Percentiles rank a stretch among this genome's conserved stretches.
phyloP scores from a whole-genome alignment of 1,284 basidiomycete genomes.

The Xerocomus nothofagi region DNA sequence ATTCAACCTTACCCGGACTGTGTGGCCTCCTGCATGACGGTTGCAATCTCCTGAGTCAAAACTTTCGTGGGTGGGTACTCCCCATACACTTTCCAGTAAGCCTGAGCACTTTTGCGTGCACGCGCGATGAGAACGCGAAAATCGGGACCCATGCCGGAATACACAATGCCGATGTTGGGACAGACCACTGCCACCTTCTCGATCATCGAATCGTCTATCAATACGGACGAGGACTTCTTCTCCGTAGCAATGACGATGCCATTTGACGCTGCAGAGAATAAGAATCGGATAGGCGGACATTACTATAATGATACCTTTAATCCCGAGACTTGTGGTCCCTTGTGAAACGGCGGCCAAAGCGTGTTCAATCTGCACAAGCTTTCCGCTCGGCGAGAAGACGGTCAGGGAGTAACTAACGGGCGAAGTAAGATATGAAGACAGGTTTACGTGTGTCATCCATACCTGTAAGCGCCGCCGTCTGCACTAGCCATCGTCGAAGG shows the following conservation, averaged over 20 bases:
- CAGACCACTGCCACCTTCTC: slow-evolving; percentile 97
- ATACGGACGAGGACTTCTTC: slow-evolving; percentile 96
- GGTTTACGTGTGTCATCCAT: slow-evolving; percentile 18
- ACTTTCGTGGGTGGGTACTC: slow-evolving; percentile 99
- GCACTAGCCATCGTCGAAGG: slow-evolving; percentile 58
- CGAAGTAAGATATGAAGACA: slow-evolving; percentile 21
- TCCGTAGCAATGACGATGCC: slow-evolving; percentile 99
- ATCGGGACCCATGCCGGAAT: slow-evolving; percentile 99
- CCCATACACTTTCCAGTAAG: slow-evolving; percentile 99
- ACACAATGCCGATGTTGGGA: slow-evolving; percentile 99
- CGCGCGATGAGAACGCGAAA: slow-evolving; percentile 92
- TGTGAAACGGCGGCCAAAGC: slow-evolving; percentile 96
- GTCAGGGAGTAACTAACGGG: slow-evolving; percentile 90
- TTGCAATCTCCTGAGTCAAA: slow-evolving; percentile 96
- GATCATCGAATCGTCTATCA: slow-evolving; percentile 96
- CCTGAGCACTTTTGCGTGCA: slow-evolving; percentile 96
- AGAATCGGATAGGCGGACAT: slow-evolving; percentile 19
- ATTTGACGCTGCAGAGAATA: slow-evolving; percentile 75
- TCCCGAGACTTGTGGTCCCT: slow-evolving; percentile 96
- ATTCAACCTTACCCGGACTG: slow-evolving; percentile 83
- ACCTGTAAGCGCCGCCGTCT: slow-evolving; percentile 85
- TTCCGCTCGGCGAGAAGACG: slow-evolving; percentile 98
- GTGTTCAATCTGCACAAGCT: slow-evolving; percentile 99
- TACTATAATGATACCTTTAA: slow-evolving; percentile 75
- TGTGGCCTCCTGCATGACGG: slow-evolving; percentile 98